Percentiles rank a stretch among this genome's conserved stretches.
Conservation (phyloP, 495 filamentous ascomycete species). For the Penicillium salamii region DNA sequence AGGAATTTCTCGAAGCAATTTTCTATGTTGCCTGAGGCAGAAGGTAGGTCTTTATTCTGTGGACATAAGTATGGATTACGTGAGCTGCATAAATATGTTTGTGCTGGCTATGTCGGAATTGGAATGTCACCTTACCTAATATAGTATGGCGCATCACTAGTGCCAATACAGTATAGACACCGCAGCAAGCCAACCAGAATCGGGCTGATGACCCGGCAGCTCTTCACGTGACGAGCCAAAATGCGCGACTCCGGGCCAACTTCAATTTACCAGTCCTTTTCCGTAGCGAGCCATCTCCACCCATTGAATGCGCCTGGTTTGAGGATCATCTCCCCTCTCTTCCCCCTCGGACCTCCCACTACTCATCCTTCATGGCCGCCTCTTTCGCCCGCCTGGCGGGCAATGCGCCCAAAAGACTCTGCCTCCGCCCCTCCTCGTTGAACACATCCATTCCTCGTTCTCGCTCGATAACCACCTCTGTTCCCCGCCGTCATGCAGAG, state of each 20-base stretch:
- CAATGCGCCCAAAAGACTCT: conserved; percentile 64
- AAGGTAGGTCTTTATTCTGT: conserved; percentile 12
- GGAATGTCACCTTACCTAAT: conserved; percentile 1
- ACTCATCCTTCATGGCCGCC: conserved; percentile 57
- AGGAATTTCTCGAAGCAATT: conserved; percentile 37
- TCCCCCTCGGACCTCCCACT: conserved; percentile 23
- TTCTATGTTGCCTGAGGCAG: conserved; percentile 34
- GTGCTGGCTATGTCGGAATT: no score
- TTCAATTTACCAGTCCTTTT: conserved; percentile 30
- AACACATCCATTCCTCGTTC: conserved; percentile 40
- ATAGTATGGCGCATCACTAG: background rate
- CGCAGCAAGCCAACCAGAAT: conserved; percentile 34
- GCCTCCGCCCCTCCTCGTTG: conserved; percentile 48
- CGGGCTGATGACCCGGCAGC: conserved; percentile 41
- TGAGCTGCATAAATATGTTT: background rate
- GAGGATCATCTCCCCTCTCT: conserved; percentile 35
- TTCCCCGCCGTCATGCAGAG: conserved; percentile 59
- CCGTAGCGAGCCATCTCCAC: conserved; percentile 33
- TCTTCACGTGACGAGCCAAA: conserved; percentile 43
- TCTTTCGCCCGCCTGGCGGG: conserved; percentile 62
- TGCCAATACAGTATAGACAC: conserved; percentile 18
- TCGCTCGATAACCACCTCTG: conserved; percentile 68
- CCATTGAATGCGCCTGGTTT: conserved; percentile 45
- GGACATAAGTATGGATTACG: background rate
- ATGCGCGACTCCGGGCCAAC: conserved; percentile 36